Base-by-base conservation (phyloP, 179 eudicot genomes). In the Patellifolia procumbens region DNA sequence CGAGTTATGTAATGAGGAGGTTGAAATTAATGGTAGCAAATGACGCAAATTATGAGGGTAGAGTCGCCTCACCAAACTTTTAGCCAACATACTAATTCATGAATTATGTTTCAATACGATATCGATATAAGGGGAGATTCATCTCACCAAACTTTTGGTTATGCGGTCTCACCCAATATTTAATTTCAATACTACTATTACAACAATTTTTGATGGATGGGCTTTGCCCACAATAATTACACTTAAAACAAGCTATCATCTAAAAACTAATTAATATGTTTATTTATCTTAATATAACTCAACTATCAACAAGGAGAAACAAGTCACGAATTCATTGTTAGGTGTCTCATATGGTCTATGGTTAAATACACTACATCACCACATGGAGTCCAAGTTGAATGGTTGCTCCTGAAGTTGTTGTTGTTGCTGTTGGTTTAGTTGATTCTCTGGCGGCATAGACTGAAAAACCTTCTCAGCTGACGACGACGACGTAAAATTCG, bases 311-410 rank as follows among this genome's bases (percentile, higher is more conserved):
- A 76, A 5, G 62, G 10, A 19, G 22, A 13, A 11, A 31, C 15
- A 34, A 35, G 59, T 61, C 20, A 65, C 64, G 70, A 66, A 69
- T 53, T 68, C n/a, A 13, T 60, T 37, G 75, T 79, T 79, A 70
- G 68, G 12, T 67, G 20, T 67, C 31, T 35, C 7, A 12, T 68
- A 48, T 32, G 42, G n/a, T 85, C 73, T 28, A n/a, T n/a, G n/a
- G n/a, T n/a, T n/a, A n/a, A n/a, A n/a, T n/a, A n/a, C n/a, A n/a
- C n/a, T n/a, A n/a, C 48, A 72, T 84, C 84, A 91, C 93, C 97
- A 92, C 77, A 89, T 81, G 80, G 97, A 83, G 87, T 90, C 94
- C 90, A 90, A 61, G 69, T 90, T 84, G 68, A 84, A 90, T 49
- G 91, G 83, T 80, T 90, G 97, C 80, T 90, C 94, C 78, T 76